Evolutionary conservation across 2,329 filamentous ascomycete species (phyloP).

Genomic region (Xylaria multiplex): DNA sequence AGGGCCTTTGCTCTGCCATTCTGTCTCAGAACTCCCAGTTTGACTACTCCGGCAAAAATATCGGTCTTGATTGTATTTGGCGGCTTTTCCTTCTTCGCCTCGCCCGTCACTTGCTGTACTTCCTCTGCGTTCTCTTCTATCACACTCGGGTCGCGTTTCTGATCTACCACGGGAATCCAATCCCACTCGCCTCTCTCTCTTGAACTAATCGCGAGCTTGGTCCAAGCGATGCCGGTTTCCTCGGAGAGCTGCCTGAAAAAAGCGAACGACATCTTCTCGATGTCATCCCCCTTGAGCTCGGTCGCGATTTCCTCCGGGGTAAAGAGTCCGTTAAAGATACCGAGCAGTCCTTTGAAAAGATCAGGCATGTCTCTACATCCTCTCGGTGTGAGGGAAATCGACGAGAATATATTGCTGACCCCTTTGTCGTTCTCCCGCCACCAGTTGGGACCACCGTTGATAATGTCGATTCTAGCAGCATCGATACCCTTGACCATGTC

Average conservation of each 20-base stretch:
- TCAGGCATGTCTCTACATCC: constrained; percentile 33
- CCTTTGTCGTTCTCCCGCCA: constrained; percentile 49
- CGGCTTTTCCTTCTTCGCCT: background rate
- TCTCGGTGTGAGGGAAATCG: constrained; percentile 45
- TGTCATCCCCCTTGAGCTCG: constrained; percentile 21
- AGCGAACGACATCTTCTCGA: constrained; percentile 42
- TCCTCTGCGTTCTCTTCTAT: background rate
- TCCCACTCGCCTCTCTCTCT: constrained; percentile 42
- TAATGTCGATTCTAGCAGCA: constrained; percentile 42
- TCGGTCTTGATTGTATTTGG: constrained; percentile 42
- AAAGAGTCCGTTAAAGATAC: constrained; percentile 45
- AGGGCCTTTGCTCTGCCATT: constrained; percentile 24
- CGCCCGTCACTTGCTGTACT: background rate
- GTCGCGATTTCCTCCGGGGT: constrained; percentile 37
- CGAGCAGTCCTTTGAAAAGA: constrained; percentile 45
- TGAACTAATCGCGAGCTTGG: constrained; percentile 45
- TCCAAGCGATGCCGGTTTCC: constrained; percentile 45
- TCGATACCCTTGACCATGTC: constrained; percentile 41
- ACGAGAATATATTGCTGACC: constrained; percentile 50
- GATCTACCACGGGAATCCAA: constrained; percentile 45
- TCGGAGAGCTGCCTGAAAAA: constrained; percentile 46
- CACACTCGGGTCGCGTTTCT: constrained; percentile 26
- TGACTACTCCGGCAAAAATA: constrained; percentile 44
- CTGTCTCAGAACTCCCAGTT: constrained; percentile 38
- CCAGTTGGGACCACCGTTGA: constrained; percentile 48